Base-by-base conservation (phyloP, 1,284 basidiomycete species). In the Ganoderma multipileum region DNA sequence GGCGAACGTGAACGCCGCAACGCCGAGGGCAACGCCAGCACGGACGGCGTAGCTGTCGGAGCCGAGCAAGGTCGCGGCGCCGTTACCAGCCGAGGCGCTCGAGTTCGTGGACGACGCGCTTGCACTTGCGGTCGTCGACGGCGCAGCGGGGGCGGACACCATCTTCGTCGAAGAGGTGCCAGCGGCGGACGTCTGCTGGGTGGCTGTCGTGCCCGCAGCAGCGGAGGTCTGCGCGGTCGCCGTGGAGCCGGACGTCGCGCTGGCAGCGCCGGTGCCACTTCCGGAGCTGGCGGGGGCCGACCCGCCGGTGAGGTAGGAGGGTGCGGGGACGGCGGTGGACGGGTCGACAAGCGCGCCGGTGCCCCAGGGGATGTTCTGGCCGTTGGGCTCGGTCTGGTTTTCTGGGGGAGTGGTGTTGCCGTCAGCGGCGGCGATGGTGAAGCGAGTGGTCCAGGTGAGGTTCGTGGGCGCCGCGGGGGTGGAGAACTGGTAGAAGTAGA, bases 401-500 rank as follows among this genome's bases (percentile, higher is more conserved):
- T 86, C 70, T 0, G 92, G 84, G n/a, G 87, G 71, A 1, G 83
- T 85, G 41, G 84, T 81, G 6, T 79, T 73, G 5, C 90, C 90
- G 41, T 80, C 74, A 2, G 84, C 64, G 50, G 85, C 85, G 0
- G 91, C 89, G 76, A 96, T 94, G 52, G 91, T 83, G 84, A 95
- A 96, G 50, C 95, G 91, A 9, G 88, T 90, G 0, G 94, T 94
- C 94, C 95, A 96, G 23, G 84, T 83, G 57, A 84, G 84, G 72
- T 83, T 79, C 36, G 76, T 3, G 23, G 67, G 67, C 0, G 84
- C 76, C 5, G 72, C 74, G 0, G 84, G 79, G 3, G 86, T 79
- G 18, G 86, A 84, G 82, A 90, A 94, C 76, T 93, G 91, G 79
- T 92, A 94, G 83, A 95, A 95, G 81, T 94, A 95, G 73, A 95